A percentile compares a stretch with the other conserved stretches of the same genome.
These are phyloP conservation scores for Lentithecium fluviatile DNA, from an alignment of 495 filamentous ascomycete species.

Conservation along the genomic window DNA sequence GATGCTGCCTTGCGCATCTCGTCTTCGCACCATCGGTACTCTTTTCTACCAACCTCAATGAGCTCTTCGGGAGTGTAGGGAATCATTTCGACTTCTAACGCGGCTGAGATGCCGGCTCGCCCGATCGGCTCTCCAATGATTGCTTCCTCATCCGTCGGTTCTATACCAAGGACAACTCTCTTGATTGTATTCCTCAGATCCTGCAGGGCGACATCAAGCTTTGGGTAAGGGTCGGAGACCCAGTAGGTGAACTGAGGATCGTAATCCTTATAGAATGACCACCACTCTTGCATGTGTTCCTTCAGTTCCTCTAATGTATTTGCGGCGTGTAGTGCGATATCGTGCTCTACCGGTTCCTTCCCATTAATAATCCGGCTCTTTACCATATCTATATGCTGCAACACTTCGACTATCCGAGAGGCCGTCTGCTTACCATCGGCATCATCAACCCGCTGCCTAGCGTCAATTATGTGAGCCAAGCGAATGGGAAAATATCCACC, in stretches of 20 bases:
- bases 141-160: slow-evolving; percentile 43
- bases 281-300: slow-evolving; percentile 44
- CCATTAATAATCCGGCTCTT: background rate
- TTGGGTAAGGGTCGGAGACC: slow-evolving; percentile 45
- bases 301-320: slow-evolving; percentile 42
- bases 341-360: background rate
- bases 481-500: background rate
- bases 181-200: slow-evolving; percentile 36
- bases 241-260: slow-evolving; percentile 54
- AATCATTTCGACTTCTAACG: slow-evolving; percentile 49
- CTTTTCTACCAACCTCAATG: slow-evolving; percentile 47
- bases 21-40: slow-evolving; percentile 47
- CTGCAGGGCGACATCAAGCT: slow-evolving; percentile 39
- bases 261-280: slow-evolving; percentile 49
- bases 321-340: slow-evolving; percentile 45
- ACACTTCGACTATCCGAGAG: background rate
- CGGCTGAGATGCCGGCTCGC: slow-evolving; percentile 44
- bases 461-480: background rate
- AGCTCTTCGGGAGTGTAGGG: slow-evolving; percentile 52
- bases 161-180: slow-evolving; percentile 47
- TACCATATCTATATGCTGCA: background rate
- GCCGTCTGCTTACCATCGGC: slow-evolving; percentile 7
- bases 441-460: slow-evolving; percentile 1
- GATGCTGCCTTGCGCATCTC: slow-evolving; percentile 46
- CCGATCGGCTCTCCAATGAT: slow-evolving; percentile 56